A percentile compares a stretch with the other conserved stretches of the same genome.
phyloP scores from a whole-genome alignment of 2,329 filamentous ascomycete genomes.

The Clarireedia hainanense region DNA sequence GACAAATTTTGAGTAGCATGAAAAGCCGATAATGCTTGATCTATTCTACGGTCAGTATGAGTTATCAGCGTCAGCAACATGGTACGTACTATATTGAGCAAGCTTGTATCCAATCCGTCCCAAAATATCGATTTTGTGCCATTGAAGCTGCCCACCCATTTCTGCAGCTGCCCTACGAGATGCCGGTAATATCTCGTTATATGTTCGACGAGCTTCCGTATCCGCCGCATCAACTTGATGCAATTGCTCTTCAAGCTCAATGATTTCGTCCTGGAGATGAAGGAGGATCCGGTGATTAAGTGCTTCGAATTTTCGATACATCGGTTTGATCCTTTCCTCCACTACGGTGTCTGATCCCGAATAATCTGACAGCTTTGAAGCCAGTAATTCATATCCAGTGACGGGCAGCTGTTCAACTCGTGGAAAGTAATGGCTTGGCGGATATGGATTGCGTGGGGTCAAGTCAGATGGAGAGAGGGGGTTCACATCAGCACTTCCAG shows the following conservation, averaged over 20 bases:
- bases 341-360: slow-evolving; percentile 15
- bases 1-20: slow-evolving; percentile 42
- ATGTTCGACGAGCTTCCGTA: slow-evolving; percentile 33
- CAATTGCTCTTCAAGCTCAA: slow-evolving; percentile 72
- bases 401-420: slow-evolving; percentile 37
- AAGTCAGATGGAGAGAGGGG: slow-evolving; percentile 21
- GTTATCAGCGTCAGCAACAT: too few relatives aligned
- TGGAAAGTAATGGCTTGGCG: slow-evolving; percentile 31
- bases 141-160: slow-evolving; percentile 48
- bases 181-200: slow-evolving; percentile 41
- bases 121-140: slow-evolving; percentile 52
- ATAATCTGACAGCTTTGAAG: slow-evolving; percentile 41
- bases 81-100: slow-evolving; percentile 56
- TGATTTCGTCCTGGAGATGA: slow-evolving; percentile 78
- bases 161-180: slow-evolving; percentile 48
- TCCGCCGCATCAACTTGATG: slow-evolving; percentile 56
- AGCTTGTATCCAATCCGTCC: slow-evolving; percentile 58
- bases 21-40: slow-evolving; percentile 53
- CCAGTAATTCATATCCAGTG: slow-evolving; percentile 56
- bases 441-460: slow-evolving; percentile 20
- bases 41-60: slow-evolving; percentile 28
- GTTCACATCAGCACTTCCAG: slow-evolving; percentile 26
- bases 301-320: slow-evolving; percentile 77
- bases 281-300: slow-evolving; percentile 77
- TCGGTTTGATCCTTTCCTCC: slow-evolving; percentile 37